Base-by-base conservation (phyloP, 2,329 filamentous ascomycete species). In the Trichoderma sp. region DNA sequence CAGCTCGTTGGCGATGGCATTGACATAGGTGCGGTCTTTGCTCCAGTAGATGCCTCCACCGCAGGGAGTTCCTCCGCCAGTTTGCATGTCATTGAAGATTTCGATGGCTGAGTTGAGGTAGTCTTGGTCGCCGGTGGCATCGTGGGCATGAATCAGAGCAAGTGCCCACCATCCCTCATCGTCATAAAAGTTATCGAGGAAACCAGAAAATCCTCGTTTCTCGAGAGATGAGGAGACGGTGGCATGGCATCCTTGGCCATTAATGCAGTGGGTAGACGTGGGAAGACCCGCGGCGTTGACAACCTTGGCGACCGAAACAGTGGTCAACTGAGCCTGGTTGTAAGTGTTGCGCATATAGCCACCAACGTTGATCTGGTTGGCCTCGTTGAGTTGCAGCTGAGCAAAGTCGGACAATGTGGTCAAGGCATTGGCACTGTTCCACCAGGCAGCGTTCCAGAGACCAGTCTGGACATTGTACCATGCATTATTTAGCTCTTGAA, bases 401-500 rank as follows among this genome's bases (percentile, higher is more conserved):
- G 82, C 79, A 75, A 85, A 86, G 75, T 92, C 87, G 63, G 84
- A 86, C 21, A 92, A 78, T 3, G 84, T 84, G 0, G 89, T 91
- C 70, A 93, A 80, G 69, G 84, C 84, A 75, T 92, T 93, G 56
- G 87, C 91, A 65, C 86, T 85, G 75, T 92, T 92, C 91, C 91
- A 93, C 91, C 91, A 93, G 8, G 85, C 84, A 0, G 85, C 85
- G 67, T 87, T 79, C 88, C 89, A 93, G 14, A 91, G 80, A 4
- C 91, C 91, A 1, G 83, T 88, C 5, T 76, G 74, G 3, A 78
- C 69, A 74, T 90, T 85, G 77, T 92, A 92, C 85, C 87, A 92
- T 19, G 77, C 72, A 3, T 72, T 70, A 73, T 91, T 88, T 1
- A 92, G 81, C 6, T 82, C 76, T 29, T 27, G 33, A 37, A 70